Conservation (phyloP, 176 grass and related monocot species). For the Thalia dealbata region DNA sequence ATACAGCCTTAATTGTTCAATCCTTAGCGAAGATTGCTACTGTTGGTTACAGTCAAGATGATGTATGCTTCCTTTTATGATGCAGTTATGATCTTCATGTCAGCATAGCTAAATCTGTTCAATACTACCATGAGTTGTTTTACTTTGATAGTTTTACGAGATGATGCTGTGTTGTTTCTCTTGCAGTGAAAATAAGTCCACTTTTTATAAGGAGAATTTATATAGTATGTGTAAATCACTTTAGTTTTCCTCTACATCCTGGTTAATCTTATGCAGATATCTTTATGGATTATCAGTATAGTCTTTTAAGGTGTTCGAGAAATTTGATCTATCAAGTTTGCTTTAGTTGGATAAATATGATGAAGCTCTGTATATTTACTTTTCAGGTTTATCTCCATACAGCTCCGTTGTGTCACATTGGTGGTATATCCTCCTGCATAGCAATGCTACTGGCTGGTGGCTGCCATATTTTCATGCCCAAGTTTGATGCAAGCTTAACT, state of each 20-base stretch:
- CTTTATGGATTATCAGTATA: neutral
- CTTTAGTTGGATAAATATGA: neutral
- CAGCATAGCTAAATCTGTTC: neutral
- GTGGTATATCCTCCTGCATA: constrained; percentile 84
- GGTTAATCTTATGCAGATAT: neutral
- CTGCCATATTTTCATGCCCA: constrained; percentile 56
- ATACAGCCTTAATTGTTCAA: constrained; percentile 70
- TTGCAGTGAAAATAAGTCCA: neutral
- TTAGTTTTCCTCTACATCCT: neutral
- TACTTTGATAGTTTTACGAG: neutral
- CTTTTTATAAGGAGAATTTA: neutral
- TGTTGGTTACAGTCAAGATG: constrained; percentile 73
- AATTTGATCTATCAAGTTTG: neutral
- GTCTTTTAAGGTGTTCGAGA: neutral
- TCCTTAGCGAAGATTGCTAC: constrained; percentile 78
- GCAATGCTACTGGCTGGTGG: constrained; percentile 58
- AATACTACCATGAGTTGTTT: neutral
- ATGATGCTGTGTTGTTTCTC: neutral
- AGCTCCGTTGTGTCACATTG: constrained; percentile 72
- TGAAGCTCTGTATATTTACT: neutral
- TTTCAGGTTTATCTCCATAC: constrained; percentile 77
- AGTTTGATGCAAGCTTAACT: constrained; percentile 54
- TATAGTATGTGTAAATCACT: neutral
- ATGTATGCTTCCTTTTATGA: constrained; percentile 58
- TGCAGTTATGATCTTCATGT: neutral